phyloP scores from a whole-genome alignment of 192 early-diverging fungal genomes.

The Backusella australiensis region DNA sequence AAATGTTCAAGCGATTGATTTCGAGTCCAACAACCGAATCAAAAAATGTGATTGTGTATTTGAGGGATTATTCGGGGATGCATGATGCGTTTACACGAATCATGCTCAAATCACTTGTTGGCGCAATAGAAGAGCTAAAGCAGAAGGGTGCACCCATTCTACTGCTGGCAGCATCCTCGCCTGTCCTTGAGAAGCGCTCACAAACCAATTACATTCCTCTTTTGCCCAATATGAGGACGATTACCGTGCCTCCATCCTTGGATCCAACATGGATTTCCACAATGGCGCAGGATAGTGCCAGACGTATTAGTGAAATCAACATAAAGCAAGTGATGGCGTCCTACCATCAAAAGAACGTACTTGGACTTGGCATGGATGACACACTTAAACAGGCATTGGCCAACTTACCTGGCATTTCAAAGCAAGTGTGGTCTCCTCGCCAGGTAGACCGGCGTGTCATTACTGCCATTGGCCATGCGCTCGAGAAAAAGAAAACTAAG shows the following conservation, averaged over 20 bases:
- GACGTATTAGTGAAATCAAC: constrained; percentile 43
- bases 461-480: constrained; percentile 42
- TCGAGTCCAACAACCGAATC: neutral
- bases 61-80: constrained; percentile 49
- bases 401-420: constrained; percentile 31
- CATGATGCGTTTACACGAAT: constrained; percentile 34
- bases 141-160: constrained; percentile 43
- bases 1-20: constrained; percentile 1
- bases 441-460: constrained; percentile 47
- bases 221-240: constrained; percentile 11
- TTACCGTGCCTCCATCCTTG: neutral
- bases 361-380: constrained; percentile 4
- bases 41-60: constrained; percentile 41
- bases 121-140: constrained; percentile 41
- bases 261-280: constrained; percentile 21
- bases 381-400: constrained; percentile 20
- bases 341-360: constrained; percentile 29
- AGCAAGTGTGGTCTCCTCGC: constrained; percentile 43
- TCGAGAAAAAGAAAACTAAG: constrained; percentile 14
- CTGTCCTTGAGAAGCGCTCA: constrained; percentile 12
- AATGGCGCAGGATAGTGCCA: constrained; percentile 37
- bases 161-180: constrained; percentile 46
- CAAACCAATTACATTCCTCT: constrained; percentile 10
- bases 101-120: constrained; percentile 40
- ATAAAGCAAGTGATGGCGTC: constrained; percentile 40